Base-by-base conservation (phyloP, 208 protist genomes). In the Crithidia sp. region DNA sequence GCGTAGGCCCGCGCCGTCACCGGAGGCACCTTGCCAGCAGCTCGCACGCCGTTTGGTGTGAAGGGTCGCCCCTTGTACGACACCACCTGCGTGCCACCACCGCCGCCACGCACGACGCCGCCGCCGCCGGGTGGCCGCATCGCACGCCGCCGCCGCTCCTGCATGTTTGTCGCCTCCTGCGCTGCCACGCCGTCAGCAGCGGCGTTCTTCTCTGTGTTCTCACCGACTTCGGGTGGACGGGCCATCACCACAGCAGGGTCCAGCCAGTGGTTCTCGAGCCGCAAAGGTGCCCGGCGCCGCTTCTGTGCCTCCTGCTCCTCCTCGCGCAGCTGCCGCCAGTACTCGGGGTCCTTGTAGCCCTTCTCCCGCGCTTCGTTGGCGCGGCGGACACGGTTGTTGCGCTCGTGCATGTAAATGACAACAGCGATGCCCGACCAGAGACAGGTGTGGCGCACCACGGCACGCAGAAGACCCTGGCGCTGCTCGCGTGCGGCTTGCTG, bases 11-110 rank as follows among this genome's bases (percentile, higher is more conserved):
- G 54, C 17, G 63, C 60, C 37, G 70, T 82, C 14, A 66, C 54
- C 40, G 54, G 64, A 13, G 70, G 39, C 37, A 44, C 28, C 28
- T 63, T 71, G 58, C 71, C 62, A 41, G 49, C 44, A 4, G 78
- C 76, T 40, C 81, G 82, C 7, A 90, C 82, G 16, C 81, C 81
- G 40, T 77, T 82, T 6, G 82, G 59, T 2, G 85, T 90, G 50
- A 90, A 90, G 40, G 82, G 82, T 5, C 85, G 70, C 2, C 85
- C 85, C 49, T 83, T 67, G 74, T 79, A 90, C 54, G 73, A 82
- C 36, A 82, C 63, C 9, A 78, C 85, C n/a, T 70, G 68, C 53
- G 74, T 70, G 41, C 36, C 50, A 41, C 60, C 61, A 36, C 67
- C 44, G 3, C 28, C 64, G 47, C 67, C 49, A 5, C 66, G 59